Evolutionary conservation across 1,284 basidiomycete genomes (phyloP).

Genomic region (Ustilago curta): DNA sequence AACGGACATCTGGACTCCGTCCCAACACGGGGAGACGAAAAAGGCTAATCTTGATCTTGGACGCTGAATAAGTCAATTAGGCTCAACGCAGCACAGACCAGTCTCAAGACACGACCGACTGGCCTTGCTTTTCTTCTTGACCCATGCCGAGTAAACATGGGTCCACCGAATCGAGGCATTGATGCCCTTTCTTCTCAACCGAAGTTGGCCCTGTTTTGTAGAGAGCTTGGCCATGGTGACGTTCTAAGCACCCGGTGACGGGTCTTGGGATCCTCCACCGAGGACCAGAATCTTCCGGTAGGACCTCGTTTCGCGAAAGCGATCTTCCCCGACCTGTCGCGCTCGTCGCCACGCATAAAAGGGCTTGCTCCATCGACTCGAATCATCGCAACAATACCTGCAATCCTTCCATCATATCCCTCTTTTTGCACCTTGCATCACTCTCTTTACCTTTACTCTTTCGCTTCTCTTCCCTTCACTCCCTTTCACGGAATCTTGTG

Average conservation of each 20-base stretch:
- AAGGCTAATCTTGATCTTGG: too few relatives aligned
- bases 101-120: neutral
- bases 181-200: conserved; percentile 3
- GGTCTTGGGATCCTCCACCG: too few relatives aligned
- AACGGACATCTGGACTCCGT: too few relatives aligned
- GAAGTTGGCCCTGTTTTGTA: neutral
- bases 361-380: neutral
- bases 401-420: neutral
- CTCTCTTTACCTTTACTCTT: neutral
- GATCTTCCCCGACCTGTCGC: neutral
- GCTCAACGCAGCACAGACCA: too few relatives aligned
- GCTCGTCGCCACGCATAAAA: conserved; percentile 5
- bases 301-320: neutral
- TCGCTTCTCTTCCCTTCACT: neutral
- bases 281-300: neutral
- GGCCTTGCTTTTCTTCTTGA: neutral
- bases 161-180: neutral
- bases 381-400: neutral
- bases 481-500: neutral
- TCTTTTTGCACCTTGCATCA: neutral
- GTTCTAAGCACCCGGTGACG: too few relatives aligned
- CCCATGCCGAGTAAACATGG: neutral
- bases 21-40: too few relatives aligned
- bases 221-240: too few relatives aligned
- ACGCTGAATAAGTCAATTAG: too few relatives aligned